Evolutionary conservation across 129 eudicot species (phyloP), one percentile per base, ranked within the genome.

Genomic region (Chrysanthemum makinoi): DNA sequence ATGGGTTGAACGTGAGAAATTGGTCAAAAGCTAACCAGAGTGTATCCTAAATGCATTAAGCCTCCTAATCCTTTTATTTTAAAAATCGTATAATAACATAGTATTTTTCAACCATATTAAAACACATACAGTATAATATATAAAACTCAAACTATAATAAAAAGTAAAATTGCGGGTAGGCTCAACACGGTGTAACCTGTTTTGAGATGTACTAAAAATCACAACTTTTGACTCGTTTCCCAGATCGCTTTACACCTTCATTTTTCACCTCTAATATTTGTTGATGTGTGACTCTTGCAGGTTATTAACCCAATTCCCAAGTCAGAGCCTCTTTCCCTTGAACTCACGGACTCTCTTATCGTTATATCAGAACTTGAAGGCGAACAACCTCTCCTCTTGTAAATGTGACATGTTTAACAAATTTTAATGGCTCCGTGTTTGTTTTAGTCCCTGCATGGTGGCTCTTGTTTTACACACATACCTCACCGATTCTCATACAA

Each of bases 311-410:
- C 98, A 35, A 72, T 75, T 72, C 90, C 97, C 16, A 94, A 90
- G 77, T 77, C 89, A 22, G 96, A 84, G 80, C 98, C 93, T 52
- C 83, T 94, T 9, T 65, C 75, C 30, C 89, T 94, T 73, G 87
- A 72, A 66, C 72, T 57, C 64, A 79, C 84, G 2, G 98, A 94
- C 73, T 85, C 89, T 12, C 75, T 94, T 52, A 94, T 94, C 6
- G 97, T 94, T 52, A 89, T 94, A 80, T 89, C 97, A 3, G 98
- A 94, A 75, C 85, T 87, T 70, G 96, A 90, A 84, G 93, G 97
- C 62, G 89, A 81, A 67, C 96, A 85, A 67, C 90, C 96, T 0
- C 39, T 88, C 3, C 82, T 81, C 72, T 5, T 74, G 69, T 86
- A 81, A 79, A 67, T 80, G 28, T 43, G 15, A 33, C 69, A 39